Base-by-base conservation (phyloP, 257 asterid species). In the Ballota nigra region DNA sequence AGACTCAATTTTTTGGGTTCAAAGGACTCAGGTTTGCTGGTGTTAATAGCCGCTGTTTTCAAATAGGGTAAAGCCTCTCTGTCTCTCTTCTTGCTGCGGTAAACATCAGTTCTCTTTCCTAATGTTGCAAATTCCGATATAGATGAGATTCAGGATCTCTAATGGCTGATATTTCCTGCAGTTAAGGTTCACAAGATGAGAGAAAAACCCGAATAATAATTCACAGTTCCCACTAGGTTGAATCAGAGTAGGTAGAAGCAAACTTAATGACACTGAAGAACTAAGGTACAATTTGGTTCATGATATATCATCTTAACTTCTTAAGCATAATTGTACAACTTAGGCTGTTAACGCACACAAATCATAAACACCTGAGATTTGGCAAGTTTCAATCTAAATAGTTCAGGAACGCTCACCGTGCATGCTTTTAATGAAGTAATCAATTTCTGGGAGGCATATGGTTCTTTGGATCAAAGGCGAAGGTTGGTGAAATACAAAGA, bases 401-500 rank as follows among this genome's bases (percentile, higher is more conserved):
- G 38, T 59, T 41, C 5, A 74, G 45, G 70, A 68, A 55, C 77
- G 63, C 79, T 74, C 75, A 80, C 91, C 94, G 5, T 89, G 96
- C 96, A 89, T 85, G 79, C 80, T 69, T 81, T 83, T 85, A 31
- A 89, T 69, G 33, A 89, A 83, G 85, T 82, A 73, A 29, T 87
- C 88, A 36, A 87, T 61, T 65, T 87, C 87, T 8, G 96, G 63
- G 74, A 87, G 79, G 82, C 78, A 77, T 26, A 82, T 56, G 15
- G 80, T 71, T 70, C 86, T 78, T 74, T 85, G 86, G 64, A 85
- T 70, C 80, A 71, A 61, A 66, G 85, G 88, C 12, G 70, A 75
- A 38, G 86, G 86, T 66, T 81, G 91, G 63, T 82, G 89, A 63
- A 83, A 79, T 0, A 65, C 80, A 22, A 89, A 83, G 82, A 84